Conservation (phyloP, 176 grass and related monocot genomes). For the Olyra latifolia region DNA sequence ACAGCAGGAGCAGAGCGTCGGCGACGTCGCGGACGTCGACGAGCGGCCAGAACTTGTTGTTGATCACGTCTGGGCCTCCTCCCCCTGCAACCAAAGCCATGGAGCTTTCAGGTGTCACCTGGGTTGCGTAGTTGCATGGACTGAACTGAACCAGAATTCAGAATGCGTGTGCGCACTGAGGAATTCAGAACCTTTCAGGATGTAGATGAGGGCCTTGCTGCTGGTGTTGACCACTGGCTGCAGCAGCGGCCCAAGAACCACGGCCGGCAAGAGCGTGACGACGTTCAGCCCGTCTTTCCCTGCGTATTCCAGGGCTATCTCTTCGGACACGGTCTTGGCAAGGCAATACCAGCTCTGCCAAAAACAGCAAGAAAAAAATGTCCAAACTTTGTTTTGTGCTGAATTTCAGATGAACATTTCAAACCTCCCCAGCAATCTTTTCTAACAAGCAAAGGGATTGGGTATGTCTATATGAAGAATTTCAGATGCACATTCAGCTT, state of each 20-base stretch:
- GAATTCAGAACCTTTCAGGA: conserved; percentile 30
- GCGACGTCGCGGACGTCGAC: conserved; percentile 40
- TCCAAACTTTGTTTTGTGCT: not conserved
- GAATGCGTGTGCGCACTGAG: too few relatives aligned
- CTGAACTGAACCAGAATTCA: too few relatives aligned
- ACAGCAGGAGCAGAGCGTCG: conserved; percentile 32
- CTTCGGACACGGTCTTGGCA: conserved; percentile 48
- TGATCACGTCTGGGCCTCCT: conserved; percentile 33
- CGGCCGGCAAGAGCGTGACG: conserved; percentile 34
- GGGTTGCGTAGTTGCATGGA: too few relatives aligned
- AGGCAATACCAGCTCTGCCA: conserved; percentile 49
- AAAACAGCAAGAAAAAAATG: not conserved
- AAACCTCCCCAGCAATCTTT: not conserved
- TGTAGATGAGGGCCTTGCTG: conserved; percentile 18
- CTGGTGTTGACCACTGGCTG: conserved; percentile 24
- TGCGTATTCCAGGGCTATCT: conserved; percentile 32
- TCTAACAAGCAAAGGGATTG: too few relatives aligned
- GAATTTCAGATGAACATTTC: too few relatives aligned
- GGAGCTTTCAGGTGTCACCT: not conserved
- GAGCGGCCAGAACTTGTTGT: conserved; percentile 11
- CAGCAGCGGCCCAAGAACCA: conserved; percentile 26
- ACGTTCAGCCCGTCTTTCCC: conserved; percentile 30
- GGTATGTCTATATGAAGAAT: too few relatives aligned
- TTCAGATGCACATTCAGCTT: too few relatives aligned
- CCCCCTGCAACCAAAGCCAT: not conserved